These are phyloP conservation scores for Straminergon stramineum DNA, from an alignment of 225 moss, liverwort and hornwort genomes.

Conservation along the genomic window DNA sequence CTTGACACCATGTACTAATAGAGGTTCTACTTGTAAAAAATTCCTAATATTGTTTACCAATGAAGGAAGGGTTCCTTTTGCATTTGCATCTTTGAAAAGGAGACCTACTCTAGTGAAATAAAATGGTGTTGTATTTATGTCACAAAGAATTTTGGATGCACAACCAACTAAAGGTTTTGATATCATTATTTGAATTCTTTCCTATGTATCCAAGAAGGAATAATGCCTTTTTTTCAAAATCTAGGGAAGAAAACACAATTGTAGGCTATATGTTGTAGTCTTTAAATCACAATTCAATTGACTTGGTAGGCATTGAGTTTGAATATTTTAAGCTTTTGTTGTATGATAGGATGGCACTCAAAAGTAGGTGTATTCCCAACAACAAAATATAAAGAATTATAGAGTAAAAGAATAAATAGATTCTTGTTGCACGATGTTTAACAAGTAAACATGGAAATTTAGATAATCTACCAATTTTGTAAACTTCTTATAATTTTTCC, in stretches of 20 bases:
- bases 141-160: accelerated
- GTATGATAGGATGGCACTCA: neutral
- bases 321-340: neutral
- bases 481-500: too few species aligned
- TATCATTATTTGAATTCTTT: accelerated
- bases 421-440: neutral
- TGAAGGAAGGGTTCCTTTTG: accelerated
- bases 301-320: neutral
- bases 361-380: neutral
- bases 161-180: neutral
- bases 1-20: too few species aligned
- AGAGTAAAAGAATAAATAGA: too few species aligned
- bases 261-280: neutral
- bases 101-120: neutral
- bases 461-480: neutral
- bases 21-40: neutral
- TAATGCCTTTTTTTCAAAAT: accelerated
- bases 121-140: too few species aligned
- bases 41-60: neutral
- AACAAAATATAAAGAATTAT: neutral
- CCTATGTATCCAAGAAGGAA: accelerated
- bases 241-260: accelerated
- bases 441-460: neutral
- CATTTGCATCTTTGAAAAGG: neutral
- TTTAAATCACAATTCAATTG: neutral